Evolutionary conservation across 2,329 filamentous ascomycete genomes (phyloP), one percentile per base, ranked within the genome.

Genomic region (Botrytis pseudocinerea): DNA sequence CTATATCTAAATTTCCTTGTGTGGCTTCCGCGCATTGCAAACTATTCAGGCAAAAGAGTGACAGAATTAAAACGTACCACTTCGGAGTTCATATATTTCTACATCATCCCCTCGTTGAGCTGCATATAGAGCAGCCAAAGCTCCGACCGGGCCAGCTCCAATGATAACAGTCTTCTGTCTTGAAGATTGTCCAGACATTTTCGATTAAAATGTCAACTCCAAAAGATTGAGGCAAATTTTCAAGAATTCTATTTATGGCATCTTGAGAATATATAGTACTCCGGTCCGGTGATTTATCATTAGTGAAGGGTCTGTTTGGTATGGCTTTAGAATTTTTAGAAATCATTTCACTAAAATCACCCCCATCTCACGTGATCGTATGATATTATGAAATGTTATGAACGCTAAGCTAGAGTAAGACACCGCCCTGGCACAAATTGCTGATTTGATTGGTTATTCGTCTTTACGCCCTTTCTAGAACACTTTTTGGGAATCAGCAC

Each of bases 91-190:
- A 82, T 98, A 99, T 68, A 99, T 87, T 82, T 98, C 94, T 46
- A 99, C 96, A 79, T 95, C 85, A 82, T 97, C 90, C 61, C 95
- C 96, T 81, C 95, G 87, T 77, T 92, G 89, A 5, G 96, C 95
- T 71, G 96, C 95, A 84, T 98, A 99, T 9, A 99, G 85, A 61
- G 94, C 96, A 38, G 96, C 95, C 60, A 99, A 85, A 18, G 95
- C 93, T 57, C 96, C 96, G 12, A 99, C 96, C 0, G 96, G 96
- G 2, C 96, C 96, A 71, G 95, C 96, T 71, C 96, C 96, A 66
- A 99, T 91, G 64, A 99, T 88, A 32, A 97, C 87, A 72, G 92
- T 89, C 82, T 81, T 81, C 66, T 80, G 78, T 62, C 48, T 76
- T 66, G 75, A 72, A 32, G 51, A 68, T 68, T 60, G 25, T 68